Conservation (phyloP, 2,329 filamentous ascomycete species). For the Neofusicoccum parvum region DNA sequence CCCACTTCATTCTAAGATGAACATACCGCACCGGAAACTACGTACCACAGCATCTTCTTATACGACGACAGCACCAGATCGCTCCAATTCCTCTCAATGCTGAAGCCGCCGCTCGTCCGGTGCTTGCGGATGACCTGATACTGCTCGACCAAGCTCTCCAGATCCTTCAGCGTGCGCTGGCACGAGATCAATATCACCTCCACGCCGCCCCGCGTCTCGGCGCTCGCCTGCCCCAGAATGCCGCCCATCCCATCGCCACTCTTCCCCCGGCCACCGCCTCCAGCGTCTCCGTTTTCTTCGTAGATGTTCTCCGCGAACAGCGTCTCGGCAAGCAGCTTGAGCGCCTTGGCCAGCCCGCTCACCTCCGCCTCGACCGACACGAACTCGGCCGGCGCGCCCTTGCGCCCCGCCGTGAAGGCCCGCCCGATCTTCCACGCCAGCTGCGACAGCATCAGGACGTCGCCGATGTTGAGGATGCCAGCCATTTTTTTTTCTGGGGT, state of each 20-base stretch:
- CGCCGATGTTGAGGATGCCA: constrained; percentile 40
- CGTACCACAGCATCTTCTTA: constrained; percentile 46
- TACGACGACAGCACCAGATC: constrained; percentile 45
- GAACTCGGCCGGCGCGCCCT: constrained; percentile 45
- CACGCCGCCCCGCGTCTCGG: constrained; percentile 41
- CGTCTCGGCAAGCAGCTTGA: constrained; percentile 49
- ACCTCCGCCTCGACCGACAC: constrained; percentile 46
- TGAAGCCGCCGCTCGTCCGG: constrained; percentile 42
- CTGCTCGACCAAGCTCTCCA: constrained; percentile 48
- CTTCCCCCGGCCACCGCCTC: constrained; percentile 13
- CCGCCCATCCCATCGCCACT: constrained; percentile 14
- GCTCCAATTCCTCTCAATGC: constrained; percentile 49
- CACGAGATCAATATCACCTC: constrained; percentile 43
- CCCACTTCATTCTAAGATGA: background rate
- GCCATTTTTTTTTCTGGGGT: constrained; percentile 29
- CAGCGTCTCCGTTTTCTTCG: background rate
- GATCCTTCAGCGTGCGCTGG: constrained; percentile 43
- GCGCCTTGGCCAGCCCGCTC: constrained; percentile 43
- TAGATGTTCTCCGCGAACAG: constrained; percentile 38
- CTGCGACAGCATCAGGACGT: constrained; percentile 51
- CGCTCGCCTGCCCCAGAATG: constrained; percentile 38
- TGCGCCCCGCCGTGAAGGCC: constrained; percentile 46
- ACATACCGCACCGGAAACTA: background rate
- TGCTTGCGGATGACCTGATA: constrained; percentile 49
- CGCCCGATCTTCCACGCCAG: constrained; percentile 49